Percentiles rank a stretch among this genome's conserved stretches.
Conservation (phyloP, 78 protist genomes). For the Dictyostelium capitatum region DNA sequence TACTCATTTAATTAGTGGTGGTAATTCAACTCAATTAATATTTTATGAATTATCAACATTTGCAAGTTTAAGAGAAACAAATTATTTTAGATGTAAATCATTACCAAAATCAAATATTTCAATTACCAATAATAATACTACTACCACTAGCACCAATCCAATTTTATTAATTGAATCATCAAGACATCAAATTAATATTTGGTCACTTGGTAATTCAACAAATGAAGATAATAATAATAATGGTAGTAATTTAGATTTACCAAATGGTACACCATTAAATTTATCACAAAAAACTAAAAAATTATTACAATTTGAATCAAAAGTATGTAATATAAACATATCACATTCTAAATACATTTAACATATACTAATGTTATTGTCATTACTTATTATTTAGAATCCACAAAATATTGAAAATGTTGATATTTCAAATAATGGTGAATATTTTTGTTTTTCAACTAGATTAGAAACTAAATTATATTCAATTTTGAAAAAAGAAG, state of each 20-base stretch:
- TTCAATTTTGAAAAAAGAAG: slow-evolving; percentile 9
- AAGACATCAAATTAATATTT: slow-evolving; percentile 5
- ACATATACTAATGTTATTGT: too few relatives aligned
- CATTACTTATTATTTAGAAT: too few relatives aligned
- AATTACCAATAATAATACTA: background rate
- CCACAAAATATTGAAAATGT: background rate
- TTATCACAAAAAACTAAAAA: slow-evolving; percentile 25
- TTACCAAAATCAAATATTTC: slow-evolving; percentile 3
- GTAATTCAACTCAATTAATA: slow-evolving; percentile 15
- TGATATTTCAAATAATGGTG: slow-evolving; percentile 1
- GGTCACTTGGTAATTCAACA: slow-evolving; percentile 2
- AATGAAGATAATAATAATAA: background rate
- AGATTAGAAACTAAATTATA: slow-evolving; percentile 10
- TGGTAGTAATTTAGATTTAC: background rate
- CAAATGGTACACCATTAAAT: slow-evolving; percentile 17
- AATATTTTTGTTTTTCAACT: slow-evolving; percentile 15
- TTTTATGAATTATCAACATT: slow-evolving; percentile 5
- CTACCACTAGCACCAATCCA: background rate
- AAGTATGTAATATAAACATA: background rate
- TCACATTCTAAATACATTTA: too few relatives aligned
- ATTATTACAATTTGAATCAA: slow-evolving; percentile 37
- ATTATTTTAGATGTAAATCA: background rate
- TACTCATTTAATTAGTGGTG: slow-evolving; percentile 12
- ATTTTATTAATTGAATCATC: slow-evolving; percentile 21
- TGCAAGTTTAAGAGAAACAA: background rate